Evolutionary conservation across 768 basidiomycete genomes (phyloP).

Genomic region (Cystoderma amianthinum): DNA sequence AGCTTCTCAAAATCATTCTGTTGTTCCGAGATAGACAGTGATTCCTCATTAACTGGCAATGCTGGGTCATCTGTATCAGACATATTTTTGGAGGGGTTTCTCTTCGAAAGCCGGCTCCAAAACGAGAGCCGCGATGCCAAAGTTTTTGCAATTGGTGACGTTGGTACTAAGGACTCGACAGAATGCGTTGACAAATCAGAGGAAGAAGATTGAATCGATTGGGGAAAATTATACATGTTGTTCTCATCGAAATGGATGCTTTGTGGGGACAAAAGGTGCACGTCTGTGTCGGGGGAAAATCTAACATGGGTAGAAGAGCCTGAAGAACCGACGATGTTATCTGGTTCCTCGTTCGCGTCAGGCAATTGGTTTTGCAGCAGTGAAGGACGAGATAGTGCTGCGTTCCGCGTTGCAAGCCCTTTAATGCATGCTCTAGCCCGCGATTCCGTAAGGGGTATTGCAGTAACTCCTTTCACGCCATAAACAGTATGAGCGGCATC

Average conservation of each 20-base stretch:
- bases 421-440: slow-evolving; percentile 50
- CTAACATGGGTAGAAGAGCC: slow-evolving; percentile 33
- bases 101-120: slow-evolving; percentile 60
- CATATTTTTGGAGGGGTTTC: slow-evolving; percentile 15
- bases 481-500: slow-evolving; percentile 58
- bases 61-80: neutral
- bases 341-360: slow-evolving; percentile 3
- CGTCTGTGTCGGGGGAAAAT: slow-evolving; percentile 40
- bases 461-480: slow-evolving; percentile 57
- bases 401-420: slow-evolving; percentile 44
- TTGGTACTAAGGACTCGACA: slow-evolving; percentile 36
- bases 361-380: slow-evolving; percentile 23
- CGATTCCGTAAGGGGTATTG: slow-evolving; percentile 66
- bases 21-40: slow-evolving; percentile 20
- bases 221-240: slow-evolving; percentile 8
- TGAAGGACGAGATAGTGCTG: slow-evolving; percentile 36
- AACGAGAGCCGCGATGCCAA: slow-evolving; percentile 66
- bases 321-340: slow-evolving; percentile 5
- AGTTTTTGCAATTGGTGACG: slow-evolving; percentile 52
- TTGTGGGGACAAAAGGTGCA: slow-evolving; percentile 36
- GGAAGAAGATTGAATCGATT: slow-evolving; percentile 33
- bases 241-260: slow-evolving; percentile 16
- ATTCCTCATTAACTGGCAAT: slow-evolving; percentile 7
- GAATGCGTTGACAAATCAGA: slow-evolving; percentile 52
- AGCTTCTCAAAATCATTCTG: slow-evolving; percentile 33